phyloP scores from a whole-genome alignment of 164 flowering plant species.

The Vitis amurensis region DNA sequence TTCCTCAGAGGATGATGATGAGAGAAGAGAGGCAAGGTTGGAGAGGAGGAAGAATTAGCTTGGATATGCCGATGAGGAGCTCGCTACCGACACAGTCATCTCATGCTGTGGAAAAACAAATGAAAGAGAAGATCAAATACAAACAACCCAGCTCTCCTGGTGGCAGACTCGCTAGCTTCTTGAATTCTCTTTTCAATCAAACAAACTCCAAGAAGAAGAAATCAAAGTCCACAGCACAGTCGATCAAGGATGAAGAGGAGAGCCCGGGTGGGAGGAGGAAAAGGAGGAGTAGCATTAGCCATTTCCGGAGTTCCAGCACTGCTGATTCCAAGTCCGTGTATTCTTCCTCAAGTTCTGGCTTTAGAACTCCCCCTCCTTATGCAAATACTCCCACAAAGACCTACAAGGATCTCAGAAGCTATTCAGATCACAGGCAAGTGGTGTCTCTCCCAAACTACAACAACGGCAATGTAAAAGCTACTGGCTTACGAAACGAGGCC shows the following conservation, averaged over 20 bases:
- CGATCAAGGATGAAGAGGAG: conserved; percentile 55
- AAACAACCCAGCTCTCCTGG: conserved; percentile 93
- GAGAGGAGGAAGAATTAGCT: conserved; percentile 62
- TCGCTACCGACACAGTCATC: conserved; percentile 13
- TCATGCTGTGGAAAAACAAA: conserved; percentile 23
- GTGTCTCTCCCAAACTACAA: conserved; percentile 22
- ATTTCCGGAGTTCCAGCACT: conserved; percentile 31
- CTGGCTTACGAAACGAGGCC: conserved; percentile 12
- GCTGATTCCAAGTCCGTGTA: conserved; percentile 27
- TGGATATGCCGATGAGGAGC: conserved; percentile 45
- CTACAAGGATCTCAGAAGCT: conserved; percentile 40
- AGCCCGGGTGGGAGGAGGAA: conserved; percentile 54
- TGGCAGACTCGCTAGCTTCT: conserved; percentile 61
- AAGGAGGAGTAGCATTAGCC: conserved; percentile 66
- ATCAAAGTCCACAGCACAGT: conserved; percentile 36
- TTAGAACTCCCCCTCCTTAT: conserved; percentile 61
- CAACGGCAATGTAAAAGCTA: conserved; percentile 19
- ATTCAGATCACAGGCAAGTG: conserved; percentile 35
- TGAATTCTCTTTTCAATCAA: conserved; percentile 71
- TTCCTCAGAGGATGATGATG: conserved; percentile 22
- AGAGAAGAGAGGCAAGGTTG: conserved; percentile 34
- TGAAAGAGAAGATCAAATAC: conserved; percentile 21
- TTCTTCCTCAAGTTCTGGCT: conserved; percentile 53
- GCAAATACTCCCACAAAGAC: conserved; percentile 42
- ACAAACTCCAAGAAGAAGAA: conserved; percentile 77